Base-by-base conservation (phyloP, 2,329 filamentous ascomycete species). In the Blastomyces silverae region DNA sequence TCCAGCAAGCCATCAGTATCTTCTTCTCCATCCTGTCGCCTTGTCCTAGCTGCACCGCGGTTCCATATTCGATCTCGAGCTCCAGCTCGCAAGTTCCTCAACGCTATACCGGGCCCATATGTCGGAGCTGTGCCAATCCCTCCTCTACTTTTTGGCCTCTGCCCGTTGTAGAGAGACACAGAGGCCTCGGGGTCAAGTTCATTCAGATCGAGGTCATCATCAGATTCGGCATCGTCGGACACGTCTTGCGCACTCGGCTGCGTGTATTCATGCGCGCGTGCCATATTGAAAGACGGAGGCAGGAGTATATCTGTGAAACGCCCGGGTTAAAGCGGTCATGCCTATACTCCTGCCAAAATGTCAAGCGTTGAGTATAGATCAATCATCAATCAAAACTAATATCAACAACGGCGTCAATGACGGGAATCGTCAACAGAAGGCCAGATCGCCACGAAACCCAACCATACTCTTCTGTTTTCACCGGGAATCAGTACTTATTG, bases 1-100 rank as follows among this genome's bases (percentile, higher is more conserved):
- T 86, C 85, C 63, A 93, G 78, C 64, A 94, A 79, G 5, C 84
- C 85, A 69, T 87, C 81, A 50, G 85, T 79, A 73, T 92, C 90
- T 48, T 91, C 86, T 66, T 87, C 84, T 62, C 80, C 79, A 62
- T 83, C 84, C 69, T 72, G 75, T 71, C 52, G 67, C 69, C 44
- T 61, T 22, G 59, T 6, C 15, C 42, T 61, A 4, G 70, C 68
- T 77, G 70, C 69, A 77, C 68, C 6, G 25, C 64, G 62, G n/a
- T 62, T 48, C 76, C 75, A 78, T 64, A 77, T 73, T 48, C 75
- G 76, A 67, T 81, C 76, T 69, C 79, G 72, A 62, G 79, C 75
- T 25, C 80, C 82, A 53, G 80, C 78, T 50, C 84, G 78, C 67
- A 87, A 71, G 68, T 83, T 86, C 59, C 77, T 75, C 46, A 81